Percentiles rank a stretch among this genome's conserved stretches.
phyloP scores from a whole-genome alignment of 164 flowering plant genomes.

The Macadamia integrifolia region DNA sequence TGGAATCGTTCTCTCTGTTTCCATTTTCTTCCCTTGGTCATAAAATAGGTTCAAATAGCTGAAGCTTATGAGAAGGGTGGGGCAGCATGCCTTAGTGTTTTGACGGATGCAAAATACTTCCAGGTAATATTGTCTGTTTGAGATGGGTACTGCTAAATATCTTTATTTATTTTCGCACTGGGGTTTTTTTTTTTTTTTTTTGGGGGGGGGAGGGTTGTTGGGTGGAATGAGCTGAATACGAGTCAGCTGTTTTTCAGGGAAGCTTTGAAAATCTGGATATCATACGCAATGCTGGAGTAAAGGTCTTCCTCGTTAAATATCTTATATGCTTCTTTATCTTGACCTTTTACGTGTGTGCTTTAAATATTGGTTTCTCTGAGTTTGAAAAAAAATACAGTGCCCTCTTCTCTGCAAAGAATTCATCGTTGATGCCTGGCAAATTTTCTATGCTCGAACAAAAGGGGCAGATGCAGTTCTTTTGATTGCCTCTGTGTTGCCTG shows the following conservation, averaged over 20 bases:
- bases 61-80: slow-evolving; percentile 94
- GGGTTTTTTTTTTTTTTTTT: not conserved
- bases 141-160: not conserved
- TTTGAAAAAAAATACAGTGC: slow-evolving; percentile 51
- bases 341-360: not conserved
- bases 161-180: too few relatives aligned
- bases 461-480: slow-evolving; percentile 98
- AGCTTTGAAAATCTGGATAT: slow-evolving; percentile 85
- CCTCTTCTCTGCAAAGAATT: slow-evolving; percentile 98
- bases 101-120: slow-evolving; percentile 89
- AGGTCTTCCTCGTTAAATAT: slow-evolving; percentile 41
- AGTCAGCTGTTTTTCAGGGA: slow-evolving; percentile 37
- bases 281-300: slow-evolving; percentile 77
- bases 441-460: slow-evolving; percentile 84
- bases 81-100: slow-evolving; percentile 97
- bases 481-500: slow-evolving; percentile 90
- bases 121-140: slow-evolving; percentile 36
- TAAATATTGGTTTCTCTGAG: slow-evolving; percentile 6
- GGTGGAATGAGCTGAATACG: not conserved
- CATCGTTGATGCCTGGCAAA: slow-evolving; percentile 91
- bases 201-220: too few relatives aligned
- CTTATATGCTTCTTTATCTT: not conserved
- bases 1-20: not conserved
- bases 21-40: slow-evolving; percentile 1
- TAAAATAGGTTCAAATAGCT: slow-evolving; percentile 79